Base-by-base conservation (phyloP, 352 stramenopile genomes). In the Stramenopiles sp. region DNA sequence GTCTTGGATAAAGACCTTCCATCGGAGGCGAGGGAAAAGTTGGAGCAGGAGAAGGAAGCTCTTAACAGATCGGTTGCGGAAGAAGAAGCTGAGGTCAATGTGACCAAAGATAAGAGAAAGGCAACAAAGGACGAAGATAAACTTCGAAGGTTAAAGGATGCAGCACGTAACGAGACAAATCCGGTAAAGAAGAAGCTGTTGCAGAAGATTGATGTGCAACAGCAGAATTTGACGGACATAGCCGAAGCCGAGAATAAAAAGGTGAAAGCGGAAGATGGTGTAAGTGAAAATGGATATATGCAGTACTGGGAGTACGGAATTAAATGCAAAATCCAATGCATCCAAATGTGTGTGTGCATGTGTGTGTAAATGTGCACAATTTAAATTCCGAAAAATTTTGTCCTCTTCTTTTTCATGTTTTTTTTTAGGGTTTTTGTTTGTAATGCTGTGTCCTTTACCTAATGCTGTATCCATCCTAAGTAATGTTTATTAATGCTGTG, bases 341-440 rank as follows among this genome's bases (percentile, higher is more conserved):
- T 63, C 43, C 43, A 63, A 63, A 63, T 63, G 43, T 63, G 43
- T 63, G 43, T 63, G 43, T 63, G 43, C 25, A 25, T 63, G 43
- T 63, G 43, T 63, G 43, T 63, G 43, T 63, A 63, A 63, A 63
- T 63, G 43, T 63, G 43, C 25, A 63, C 43, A 63, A 63, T 63
- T 63, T 12, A 12, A 63, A 63, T 63, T 63, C n/a, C n/a, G n/a
- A n/a, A n/a, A n/a, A n/a, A n/a, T n/a, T n/a, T n/a, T n/a, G n/a
- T n/a, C n/a, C n/a, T n/a, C 25, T 63, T 63, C 43, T 63, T 63
- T 63, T 63, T 12, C 43, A 63, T 63, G 43, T 63, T 63, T 63
- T 63, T 63, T 63, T 63, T 63, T 63, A 63, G 43, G 43, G 43
- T 63, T 63, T 63, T 63, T 63, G 43, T 63, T 63, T 63, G 43